phyloP scores from a whole-genome alignment of 2,329 filamentous ascomycete species.

The Rasamsonia emersonii region DNA sequence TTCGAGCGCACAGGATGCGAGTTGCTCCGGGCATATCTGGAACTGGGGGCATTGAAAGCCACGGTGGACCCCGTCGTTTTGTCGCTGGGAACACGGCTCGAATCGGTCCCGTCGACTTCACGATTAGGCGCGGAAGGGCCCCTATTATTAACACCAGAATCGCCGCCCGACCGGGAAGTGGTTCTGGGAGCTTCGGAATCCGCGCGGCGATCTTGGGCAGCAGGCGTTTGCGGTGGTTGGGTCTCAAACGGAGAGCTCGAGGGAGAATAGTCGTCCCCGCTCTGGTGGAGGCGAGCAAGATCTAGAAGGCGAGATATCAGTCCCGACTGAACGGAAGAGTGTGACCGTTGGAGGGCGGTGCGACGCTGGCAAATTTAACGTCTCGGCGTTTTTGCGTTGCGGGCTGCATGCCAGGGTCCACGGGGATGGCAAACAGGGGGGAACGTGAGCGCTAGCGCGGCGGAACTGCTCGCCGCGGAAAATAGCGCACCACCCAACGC shows the following conservation, averaged over 20 bases:
- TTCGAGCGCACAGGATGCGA: conserved; percentile 41
- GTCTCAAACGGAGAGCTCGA: conserved; percentile 3
- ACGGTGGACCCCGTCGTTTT: conserved; percentile 16
- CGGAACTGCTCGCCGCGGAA: too few species aligned
- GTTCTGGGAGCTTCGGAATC: conserved; percentile 58
- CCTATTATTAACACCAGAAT: neutral
- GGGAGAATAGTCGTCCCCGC: conserved; percentile 1
- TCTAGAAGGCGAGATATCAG: conserved; percentile 7
- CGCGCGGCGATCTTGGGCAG: conserved; percentile 51
- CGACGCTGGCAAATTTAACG: too few species aligned
- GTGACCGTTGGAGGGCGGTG: neutral
- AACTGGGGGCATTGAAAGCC: conserved; percentile 28
- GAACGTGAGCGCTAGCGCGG: too few species aligned
- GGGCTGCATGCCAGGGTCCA: too few species aligned
- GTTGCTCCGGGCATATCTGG: conserved; percentile 44
- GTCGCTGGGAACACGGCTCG: conserved; percentile 23
- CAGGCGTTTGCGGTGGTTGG: conserved; percentile 41
- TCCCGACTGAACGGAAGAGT: neutral
- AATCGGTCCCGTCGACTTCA: conserved; percentile 26
- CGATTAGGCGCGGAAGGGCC: neutral
- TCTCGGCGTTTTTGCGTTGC: too few species aligned
- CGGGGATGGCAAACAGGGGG: too few species aligned
- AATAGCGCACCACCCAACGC: too few species aligned
- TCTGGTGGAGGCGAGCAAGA: conserved; percentile 4
- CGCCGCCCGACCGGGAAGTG: too few species aligned